Evolutionary conservation across 225 moss, liverwort and hornwort species (phyloP).

Genomic region (Anthoceros angustus): DNA sequence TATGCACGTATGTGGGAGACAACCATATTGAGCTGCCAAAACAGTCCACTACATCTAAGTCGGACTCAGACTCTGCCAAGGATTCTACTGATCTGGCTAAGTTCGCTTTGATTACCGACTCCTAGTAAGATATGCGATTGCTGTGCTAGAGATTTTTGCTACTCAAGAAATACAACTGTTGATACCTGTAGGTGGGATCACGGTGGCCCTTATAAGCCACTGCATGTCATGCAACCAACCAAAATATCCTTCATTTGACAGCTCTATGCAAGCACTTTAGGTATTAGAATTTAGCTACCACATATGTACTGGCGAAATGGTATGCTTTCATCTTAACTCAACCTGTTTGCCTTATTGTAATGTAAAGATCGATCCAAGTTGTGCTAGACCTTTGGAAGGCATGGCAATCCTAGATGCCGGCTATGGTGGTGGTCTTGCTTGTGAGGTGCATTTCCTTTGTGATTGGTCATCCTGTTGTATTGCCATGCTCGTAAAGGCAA

Average conservation of each 20-base stretch:
- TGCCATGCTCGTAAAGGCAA: too few relatives aligned
- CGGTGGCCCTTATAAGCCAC: conserved; percentile 57
- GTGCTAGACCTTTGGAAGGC: conserved; percentile 60
- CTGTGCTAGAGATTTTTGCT: not conserved
- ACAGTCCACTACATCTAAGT: too few relatives aligned
- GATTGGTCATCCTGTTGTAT: too few relatives aligned
- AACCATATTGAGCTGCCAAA: not conserved
- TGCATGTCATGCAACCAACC: conserved; percentile 77
- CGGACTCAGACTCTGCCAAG: too few relatives aligned
- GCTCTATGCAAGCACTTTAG: conserved; percentile 66
- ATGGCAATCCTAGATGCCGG: conserved; percentile 77
- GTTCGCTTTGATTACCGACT: conserved; percentile 32
- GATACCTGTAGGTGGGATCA: conserved; percentile 68
- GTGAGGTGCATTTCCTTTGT: too few relatives aligned
- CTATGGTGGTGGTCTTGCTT: conserved; percentile 86
- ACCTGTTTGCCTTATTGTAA: conserved; percentile 8
- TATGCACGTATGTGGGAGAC: too few relatives aligned
- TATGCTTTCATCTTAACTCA: conserved; percentile 2
- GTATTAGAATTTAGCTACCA: conserved; percentile 12
- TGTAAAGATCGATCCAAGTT: conserved; percentile 57
- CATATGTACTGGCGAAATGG: not conserved
- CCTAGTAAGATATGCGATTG: conserved; percentile 21
- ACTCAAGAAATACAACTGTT: too few relatives aligned
- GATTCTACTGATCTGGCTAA: conserved; percentile 26
- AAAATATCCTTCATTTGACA: conserved; percentile 62